Evolutionary conservation across 1,139 yeast genomes (phyloP).

Genomic region (Suhomyces bokatorum): DNA sequence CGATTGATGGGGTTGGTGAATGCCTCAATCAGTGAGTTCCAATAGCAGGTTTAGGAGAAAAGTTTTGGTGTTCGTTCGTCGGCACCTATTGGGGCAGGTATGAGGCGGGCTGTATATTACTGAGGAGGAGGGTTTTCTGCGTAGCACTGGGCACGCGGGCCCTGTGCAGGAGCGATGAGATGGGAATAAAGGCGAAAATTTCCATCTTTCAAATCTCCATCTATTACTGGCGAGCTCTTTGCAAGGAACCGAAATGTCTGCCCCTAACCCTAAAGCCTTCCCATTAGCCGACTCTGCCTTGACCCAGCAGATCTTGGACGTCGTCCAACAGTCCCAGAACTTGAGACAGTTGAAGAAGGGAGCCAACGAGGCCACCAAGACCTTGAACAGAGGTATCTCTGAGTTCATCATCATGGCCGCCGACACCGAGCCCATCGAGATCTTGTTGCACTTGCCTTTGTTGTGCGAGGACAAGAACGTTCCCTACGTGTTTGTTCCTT

Average conservation of each 20-base stretch:
- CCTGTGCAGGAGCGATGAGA: slow-evolving; percentile 13
- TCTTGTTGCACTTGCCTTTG: slow-evolving; percentile 94
- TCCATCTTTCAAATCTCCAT: slow-evolving; percentile 4
- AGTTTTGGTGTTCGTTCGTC: slow-evolving; percentile 13
- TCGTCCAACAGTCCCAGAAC: slow-evolving; percentile 96
- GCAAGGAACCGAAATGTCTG: slow-evolving; percentile 78
- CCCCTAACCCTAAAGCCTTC: slow-evolving; percentile 94
- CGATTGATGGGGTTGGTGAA: slow-evolving; percentile 11
- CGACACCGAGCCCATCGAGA: slow-evolving; percentile 98
- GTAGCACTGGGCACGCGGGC: slow-evolving; percentile 5
- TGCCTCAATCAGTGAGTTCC: slow-evolving; percentile 8
- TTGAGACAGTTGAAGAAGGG: slow-evolving; percentile 99
- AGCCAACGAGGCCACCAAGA: slow-evolving; percentile 99
- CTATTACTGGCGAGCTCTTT: slow-evolving; percentile 47
- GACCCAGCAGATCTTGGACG: slow-evolving; percentile 95
- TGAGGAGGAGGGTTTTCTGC: background rate
- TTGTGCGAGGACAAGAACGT: slow-evolving; percentile 99
- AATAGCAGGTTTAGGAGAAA: slow-evolving; percentile 5
- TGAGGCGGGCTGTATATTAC: too few species aligned
- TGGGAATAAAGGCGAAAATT: slow-evolving; percentile 7
- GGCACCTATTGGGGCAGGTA: slow-evolving; percentile 10
- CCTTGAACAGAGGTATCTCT: slow-evolving; percentile 98
- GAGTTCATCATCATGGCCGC: slow-evolving; percentile 99
- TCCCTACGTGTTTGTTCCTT: slow-evolving; percentile 97
- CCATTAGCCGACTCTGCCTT: slow-evolving; percentile 97